phyloP scores from a whole-genome alignment of 331 rosid species.

The Pyrus hybrid region DNA sequence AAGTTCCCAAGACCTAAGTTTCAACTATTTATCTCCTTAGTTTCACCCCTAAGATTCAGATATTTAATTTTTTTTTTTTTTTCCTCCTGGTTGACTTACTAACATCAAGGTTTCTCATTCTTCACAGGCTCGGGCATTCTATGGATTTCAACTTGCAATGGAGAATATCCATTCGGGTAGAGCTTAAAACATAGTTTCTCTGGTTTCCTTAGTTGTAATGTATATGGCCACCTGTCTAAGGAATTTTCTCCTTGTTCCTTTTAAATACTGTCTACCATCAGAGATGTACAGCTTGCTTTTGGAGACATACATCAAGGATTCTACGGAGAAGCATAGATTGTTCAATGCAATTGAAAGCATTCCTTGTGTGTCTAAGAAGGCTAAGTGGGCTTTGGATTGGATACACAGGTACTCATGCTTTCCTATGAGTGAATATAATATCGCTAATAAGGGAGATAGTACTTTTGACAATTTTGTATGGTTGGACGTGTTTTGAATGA shows the following conservation, averaged over 20 bases:
- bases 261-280: constrained; percentile 21
- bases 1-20: background rate
- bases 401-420: constrained; percentile 45
- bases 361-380: constrained; percentile 76
- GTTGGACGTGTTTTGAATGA: background rate
- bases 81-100: constrained; percentile 12
- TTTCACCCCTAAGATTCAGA: background rate
- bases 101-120: constrained; percentile 13
- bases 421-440: no score
- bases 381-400: constrained; percentile 87
- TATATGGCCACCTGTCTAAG: constrained; percentile 14
- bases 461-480: background rate
- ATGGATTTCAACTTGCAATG: constrained; percentile 89
- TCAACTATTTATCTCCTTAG: no score
- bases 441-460: background rate
- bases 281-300: constrained; percentile 91
- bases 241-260: constrained; percentile 9
- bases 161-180: constrained; percentile 92
- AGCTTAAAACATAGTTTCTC: constrained; percentile 10
- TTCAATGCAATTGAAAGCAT: constrained; percentile 80
- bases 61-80: background rate
- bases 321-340: constrained; percentile 68
- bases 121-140: constrained; percentile 80
- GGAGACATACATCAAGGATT: constrained; percentile 80
- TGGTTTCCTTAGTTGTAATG: constrained; percentile 1